These are phyloP conservation scores for Penicillium freii DNA, from an alignment of 2,329 filamentous ascomycete genomes.

Conservation along the genomic window DNA sequence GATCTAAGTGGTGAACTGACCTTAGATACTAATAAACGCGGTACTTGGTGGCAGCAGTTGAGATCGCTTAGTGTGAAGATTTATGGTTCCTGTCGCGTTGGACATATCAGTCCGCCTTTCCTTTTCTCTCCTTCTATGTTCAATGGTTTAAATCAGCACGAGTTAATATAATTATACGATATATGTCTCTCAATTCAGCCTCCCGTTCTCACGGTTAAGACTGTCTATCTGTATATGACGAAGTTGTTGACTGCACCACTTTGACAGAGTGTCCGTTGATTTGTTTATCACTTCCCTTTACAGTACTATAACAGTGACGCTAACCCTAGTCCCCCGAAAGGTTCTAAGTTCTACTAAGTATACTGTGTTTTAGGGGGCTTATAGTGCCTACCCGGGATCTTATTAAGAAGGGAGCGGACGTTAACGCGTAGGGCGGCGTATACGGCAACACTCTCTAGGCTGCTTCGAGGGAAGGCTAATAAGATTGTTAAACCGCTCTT, in stretches of 20 bases:
- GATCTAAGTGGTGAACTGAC: slow-evolving; percentile 15
- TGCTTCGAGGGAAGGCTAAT: too few species aligned
- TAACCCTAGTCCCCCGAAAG: too few species aligned
- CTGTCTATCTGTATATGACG: background rate
- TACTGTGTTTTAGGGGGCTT: too few species aligned
- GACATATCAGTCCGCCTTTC: slow-evolving; percentile 3
- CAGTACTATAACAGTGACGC: too few species aligned
- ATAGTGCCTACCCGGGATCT: too few species aligned
- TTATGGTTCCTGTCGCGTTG: slow-evolving; percentile 4
- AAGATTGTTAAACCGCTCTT: too few species aligned
- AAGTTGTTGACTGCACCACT: background rate
- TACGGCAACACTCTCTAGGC: too few species aligned
- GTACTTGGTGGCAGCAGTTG: background rate
- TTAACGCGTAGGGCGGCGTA: too few species aligned
- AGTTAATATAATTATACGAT: slow-evolving; percentile 10
- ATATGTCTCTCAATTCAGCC: background rate
- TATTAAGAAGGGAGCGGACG: too few species aligned
- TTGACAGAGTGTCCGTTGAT: too few species aligned
- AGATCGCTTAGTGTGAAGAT: background rate
- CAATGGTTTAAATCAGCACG: background rate
- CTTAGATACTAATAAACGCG: background rate
- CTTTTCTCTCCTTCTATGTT: slow-evolving; percentile 2
- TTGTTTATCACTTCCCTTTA: too few species aligned
- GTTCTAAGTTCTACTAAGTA: too few species aligned
- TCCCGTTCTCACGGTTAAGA: background rate